Conservation (phyloP, 225 moss, liverwort and hornwort genomes). For the Physcomitrium patens region DNA sequence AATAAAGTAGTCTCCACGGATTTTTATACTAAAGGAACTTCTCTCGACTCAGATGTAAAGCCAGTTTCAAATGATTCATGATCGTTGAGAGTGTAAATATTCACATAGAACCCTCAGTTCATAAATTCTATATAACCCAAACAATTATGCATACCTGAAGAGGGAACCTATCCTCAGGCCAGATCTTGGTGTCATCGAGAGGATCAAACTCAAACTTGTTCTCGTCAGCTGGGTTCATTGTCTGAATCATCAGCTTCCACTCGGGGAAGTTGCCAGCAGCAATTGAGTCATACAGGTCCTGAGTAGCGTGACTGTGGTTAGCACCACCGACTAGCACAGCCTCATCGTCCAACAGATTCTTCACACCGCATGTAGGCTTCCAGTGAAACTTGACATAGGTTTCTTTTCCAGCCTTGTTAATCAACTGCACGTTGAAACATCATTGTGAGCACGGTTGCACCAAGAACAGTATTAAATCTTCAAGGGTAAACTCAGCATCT, state of each 20-base stretch:
- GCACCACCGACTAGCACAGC: constrained; percentile 65
- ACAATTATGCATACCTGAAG: constrained; percentile 46
- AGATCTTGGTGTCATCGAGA: constrained; percentile 76
- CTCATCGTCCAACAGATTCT: constrained; percentile 69
- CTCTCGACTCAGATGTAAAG: no score
- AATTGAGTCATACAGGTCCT: constrained; percentile 72
- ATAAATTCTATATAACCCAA: no score
- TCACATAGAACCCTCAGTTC: no score
- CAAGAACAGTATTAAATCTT: no score
- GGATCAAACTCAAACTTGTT: constrained; percentile 80
- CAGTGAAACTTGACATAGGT: constrained; percentile 80
- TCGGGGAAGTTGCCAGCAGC: constrained; percentile 73
- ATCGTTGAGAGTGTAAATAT: no score
- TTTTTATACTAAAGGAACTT: no score
- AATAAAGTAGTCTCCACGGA: no score
- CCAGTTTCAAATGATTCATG: no score
- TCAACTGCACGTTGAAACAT: constrained; percentile 38
- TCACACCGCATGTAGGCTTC: constrained; percentile 81
- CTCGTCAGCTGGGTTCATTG: constrained; percentile 72
- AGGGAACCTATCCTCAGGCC: constrained; percentile 77
- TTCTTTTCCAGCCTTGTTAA: constrained; percentile 71
- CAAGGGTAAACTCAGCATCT: no score
- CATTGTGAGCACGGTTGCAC: background rate
- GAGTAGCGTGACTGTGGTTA: constrained; percentile 79
- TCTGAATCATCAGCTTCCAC: constrained; percentile 80